Base-by-base conservation (phyloP, 176 grass and related monocot genomes). In the Aechmea fasciata region DNA sequence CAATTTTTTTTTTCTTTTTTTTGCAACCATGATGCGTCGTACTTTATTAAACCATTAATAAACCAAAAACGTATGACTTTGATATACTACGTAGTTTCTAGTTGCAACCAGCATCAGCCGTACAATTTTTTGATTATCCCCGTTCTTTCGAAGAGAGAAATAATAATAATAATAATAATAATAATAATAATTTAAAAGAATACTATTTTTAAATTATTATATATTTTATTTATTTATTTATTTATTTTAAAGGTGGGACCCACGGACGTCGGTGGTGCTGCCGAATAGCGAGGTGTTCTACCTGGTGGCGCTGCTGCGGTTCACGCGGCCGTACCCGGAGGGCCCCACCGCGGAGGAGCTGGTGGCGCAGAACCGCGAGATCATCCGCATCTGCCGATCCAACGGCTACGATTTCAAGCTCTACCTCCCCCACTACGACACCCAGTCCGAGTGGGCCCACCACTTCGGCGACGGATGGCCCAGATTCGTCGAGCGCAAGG, bases 331-430 rank as follows among this genome's bases (percentile, higher is more conserved):
- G 19, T 76, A 71, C 52, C 71, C 81, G 0, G 82, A 78, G 3
- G 80, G 87, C 0, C 82, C 80, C 15, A 66, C 81, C 47, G 83
- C 78, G 33, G 82, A 72, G 19, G 87, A 83, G 72, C 67, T 90
- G 61, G 84, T 90, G 78, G 84, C 78, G 29, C 84, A 94, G 87
- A 99, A 99, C 87, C 15, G 15, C 3, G 63, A 82, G 11, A 82
- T 99, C 69, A 33, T 94, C 0, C 29, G 69, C 10, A 70, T 71
- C 14, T 99, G 95, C 85, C 74, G 75, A 51, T 26, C 50, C 69
- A 90, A 84, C 77, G 82, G 90, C 65, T 94, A 90, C 71, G 87
- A 94, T 78, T 90, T 80, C 84, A 99, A 99, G 79, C 77, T 81
- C 0, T 99, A 99, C 80, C 84, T 99, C 71, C 95, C 95, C 3